phyloP scores from a whole-genome alignment of 2,329 filamentous ascomycete genomes.

The Botryotinia calthae region DNA sequence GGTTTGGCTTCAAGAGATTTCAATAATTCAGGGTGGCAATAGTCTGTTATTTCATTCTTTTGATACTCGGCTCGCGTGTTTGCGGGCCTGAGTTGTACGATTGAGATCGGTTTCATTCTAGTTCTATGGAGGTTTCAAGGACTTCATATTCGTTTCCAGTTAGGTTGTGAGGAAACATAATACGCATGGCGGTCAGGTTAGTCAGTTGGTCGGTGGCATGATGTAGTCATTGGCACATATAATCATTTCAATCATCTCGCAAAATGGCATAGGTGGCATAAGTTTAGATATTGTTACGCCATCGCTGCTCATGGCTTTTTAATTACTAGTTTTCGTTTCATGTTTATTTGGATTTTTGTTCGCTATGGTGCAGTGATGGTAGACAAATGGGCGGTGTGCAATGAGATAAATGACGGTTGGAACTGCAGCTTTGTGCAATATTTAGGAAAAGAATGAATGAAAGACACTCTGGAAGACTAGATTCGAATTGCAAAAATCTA shows the following conservation, averaged over 20 bases:
- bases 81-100: constrained; percentile 8
- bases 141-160: constrained; percentile 9
- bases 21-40: not conserved
- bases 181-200: not conserved
- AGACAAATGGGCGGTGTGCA: not conserved
- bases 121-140: not conserved
- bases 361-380: not conserved
- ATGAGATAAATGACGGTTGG: not conserved
- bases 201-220: not conserved
- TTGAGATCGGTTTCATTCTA: not conserved
- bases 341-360: not conserved
- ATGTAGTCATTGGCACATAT: not conserved
- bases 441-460: not conserved
- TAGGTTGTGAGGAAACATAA: not conserved
- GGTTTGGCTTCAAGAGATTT: not conserved
- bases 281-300: constrained; percentile 3
- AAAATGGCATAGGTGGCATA: constrained; percentile 2
- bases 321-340: not conserved
- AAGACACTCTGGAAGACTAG: too few species aligned
- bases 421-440: not conserved
- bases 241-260: not conserved
- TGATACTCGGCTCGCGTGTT: not conserved
- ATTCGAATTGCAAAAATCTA: not conserved
- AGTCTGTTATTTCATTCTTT: constrained; percentile 1
- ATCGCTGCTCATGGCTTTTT: not conserved